Evolutionary conservation across 2,329 filamentous ascomycete genomes (phyloP).

Genomic region (Colletotrichum magnum): DNA sequence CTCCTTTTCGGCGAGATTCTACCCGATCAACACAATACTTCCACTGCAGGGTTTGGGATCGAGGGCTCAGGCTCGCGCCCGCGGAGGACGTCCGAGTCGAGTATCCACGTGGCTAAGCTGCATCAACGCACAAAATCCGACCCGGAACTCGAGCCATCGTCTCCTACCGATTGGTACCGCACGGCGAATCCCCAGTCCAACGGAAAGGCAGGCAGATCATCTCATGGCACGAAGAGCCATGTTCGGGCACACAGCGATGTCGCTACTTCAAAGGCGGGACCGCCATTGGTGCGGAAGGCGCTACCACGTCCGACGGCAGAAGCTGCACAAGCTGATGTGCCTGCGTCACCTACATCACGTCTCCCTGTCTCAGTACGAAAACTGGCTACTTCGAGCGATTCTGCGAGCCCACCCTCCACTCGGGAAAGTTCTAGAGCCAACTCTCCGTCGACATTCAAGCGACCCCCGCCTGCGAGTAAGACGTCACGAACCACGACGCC

Average conservation of each 20-base stretch:
- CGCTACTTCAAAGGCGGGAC: slow-evolving; percentile 53
- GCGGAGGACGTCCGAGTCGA: slow-evolving; percentile 81
- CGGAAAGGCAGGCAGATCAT: slow-evolving; percentile 31
- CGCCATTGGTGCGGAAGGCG: slow-evolving; percentile 51
- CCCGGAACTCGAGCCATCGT: slow-evolving; percentile 70
- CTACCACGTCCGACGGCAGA: slow-evolving; percentile 45
- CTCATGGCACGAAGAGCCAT: slow-evolving; percentile 50
- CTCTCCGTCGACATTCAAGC: slow-evolving; percentile 65
- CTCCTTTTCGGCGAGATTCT: slow-evolving; percentile 84
- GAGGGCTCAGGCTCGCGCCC: slow-evolving; percentile 59
- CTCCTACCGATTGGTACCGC: slow-evolving; percentile 77
- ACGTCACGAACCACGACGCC: slow-evolving; percentile 54
- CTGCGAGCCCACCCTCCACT: slow-evolving; percentile 55
- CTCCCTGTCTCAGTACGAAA: slow-evolving; percentile 63
- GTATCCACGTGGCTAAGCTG: slow-evolving; percentile 65
- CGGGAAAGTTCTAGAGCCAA: slow-evolving; percentile 62
- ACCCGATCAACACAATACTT: slow-evolving; percentile 68
- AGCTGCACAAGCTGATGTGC: slow-evolving; percentile 44
- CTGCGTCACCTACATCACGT: slow-evolving; percentile 54
- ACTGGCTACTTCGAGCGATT: slow-evolving; percentile 44
- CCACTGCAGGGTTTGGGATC: slow-evolving; percentile 73
- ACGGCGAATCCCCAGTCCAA: slow-evolving; percentile 48
- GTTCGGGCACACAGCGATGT: slow-evolving; percentile 74
- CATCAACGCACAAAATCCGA: slow-evolving; percentile 71
- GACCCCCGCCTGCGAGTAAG: slow-evolving; percentile 58